Evolutionary conservation across 179 eudicot genomes (phyloP).

Genomic region (Nepenthes alata): DNA sequence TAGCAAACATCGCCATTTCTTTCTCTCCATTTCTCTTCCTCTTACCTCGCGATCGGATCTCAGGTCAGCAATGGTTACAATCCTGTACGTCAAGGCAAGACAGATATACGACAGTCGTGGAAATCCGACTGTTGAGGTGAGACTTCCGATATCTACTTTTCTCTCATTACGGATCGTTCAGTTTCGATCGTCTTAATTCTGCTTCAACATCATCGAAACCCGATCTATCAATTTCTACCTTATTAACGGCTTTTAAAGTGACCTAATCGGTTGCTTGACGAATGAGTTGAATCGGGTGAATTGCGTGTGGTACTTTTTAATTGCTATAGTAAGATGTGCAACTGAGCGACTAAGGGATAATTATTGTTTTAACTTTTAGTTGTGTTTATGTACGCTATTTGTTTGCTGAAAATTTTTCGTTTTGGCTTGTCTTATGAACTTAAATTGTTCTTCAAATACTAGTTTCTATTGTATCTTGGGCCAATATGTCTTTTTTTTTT

Average conservation of each 20-base stretch:
- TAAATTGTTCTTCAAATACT: too few species aligned
- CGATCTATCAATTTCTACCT: background rate
- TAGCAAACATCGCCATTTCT: background rate
- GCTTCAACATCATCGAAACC: constrained; percentile 7
- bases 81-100: constrained; percentile 56
- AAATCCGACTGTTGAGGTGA: constrained; percentile 93
- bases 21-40: constrained; percentile 1
- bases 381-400: background rate
- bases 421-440: too few species aligned
- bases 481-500: too few species aligned
- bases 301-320: background rate
- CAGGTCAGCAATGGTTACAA: constrained; percentile 45
- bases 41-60: constrained; percentile 6
- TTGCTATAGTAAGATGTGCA: background rate
- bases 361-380: too few species aligned
- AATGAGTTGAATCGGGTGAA: too few species aligned
- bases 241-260: too few species aligned
- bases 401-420: background rate
- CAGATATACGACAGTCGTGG: constrained; percentile 99
- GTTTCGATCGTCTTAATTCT: background rate
- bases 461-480: too few species aligned
- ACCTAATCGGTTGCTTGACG: too few species aligned
- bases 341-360: too few species aligned
- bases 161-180: background rate
- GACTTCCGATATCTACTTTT: background rate